These are phyloP conservation scores for Myxozyma vanderwaltii DNA, from an alignment of 805 yeast genomes.

Conservation along the genomic window DNA sequence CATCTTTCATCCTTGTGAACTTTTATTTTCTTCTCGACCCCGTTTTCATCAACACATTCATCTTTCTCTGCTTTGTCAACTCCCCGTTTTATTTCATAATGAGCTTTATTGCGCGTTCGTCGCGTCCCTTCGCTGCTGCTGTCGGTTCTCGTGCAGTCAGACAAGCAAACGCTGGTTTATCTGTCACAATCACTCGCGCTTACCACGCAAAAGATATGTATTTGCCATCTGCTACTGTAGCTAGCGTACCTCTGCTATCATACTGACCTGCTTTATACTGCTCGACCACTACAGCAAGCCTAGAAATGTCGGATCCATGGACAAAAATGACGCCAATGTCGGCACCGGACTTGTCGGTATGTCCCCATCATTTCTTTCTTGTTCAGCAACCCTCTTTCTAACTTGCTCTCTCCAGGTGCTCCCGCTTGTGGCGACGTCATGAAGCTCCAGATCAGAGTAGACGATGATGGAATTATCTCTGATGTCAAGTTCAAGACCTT, in stretches of 20 bases:
- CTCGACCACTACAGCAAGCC: constrained; percentile 97
- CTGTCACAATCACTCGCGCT: constrained; percentile 18
- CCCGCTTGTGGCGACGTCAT: constrained; percentile 99
- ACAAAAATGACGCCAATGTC: constrained; percentile 71
- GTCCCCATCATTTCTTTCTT: constrained; percentile 5
- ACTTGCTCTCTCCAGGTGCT: constrained; percentile 48
- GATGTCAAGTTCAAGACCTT: constrained; percentile 98
- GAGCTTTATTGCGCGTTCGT: constrained; percentile 20
- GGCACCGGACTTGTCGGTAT: constrained; percentile 95
- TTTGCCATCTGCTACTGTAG: too few relatives aligned
- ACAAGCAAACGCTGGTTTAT: neutral
- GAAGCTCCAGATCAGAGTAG: constrained; percentile 95
- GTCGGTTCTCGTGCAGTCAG: constrained; percentile 7
- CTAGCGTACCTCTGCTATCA: too few relatives aligned
- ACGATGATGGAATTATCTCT: constrained; percentile 83
- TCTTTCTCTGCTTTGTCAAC: too few relatives aligned
- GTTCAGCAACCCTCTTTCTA: neutral
- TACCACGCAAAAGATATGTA: constrained; percentile 33
- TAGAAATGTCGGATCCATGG: constrained; percentile 91
- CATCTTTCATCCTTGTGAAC: neutral
- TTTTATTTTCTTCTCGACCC: neutral
- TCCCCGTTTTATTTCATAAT: constrained; percentile 2
- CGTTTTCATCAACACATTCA: too few relatives aligned
- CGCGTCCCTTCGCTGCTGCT: constrained; percentile 10
- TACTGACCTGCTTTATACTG: constrained; percentile 40